These are phyloP conservation scores for Hibiscus trionum DNA, from an alignment of 345 rosid genomes.

Conservation along the genomic window DNA sequence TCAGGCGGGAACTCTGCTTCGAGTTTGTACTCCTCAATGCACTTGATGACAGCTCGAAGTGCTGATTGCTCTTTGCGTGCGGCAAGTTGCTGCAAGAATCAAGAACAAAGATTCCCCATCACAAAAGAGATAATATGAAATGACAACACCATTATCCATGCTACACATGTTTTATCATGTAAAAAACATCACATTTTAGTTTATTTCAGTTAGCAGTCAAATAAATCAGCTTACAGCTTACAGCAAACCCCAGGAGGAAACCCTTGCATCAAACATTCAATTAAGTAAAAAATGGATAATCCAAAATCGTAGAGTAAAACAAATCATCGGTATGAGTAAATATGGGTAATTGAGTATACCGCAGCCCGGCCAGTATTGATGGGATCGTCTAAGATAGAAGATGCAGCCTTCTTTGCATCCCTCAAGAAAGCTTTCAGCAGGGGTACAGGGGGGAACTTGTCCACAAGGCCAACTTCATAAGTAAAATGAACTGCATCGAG, in stretches of 20 bases:
- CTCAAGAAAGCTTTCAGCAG: slow-evolving; percentile 75
- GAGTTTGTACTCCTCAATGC: slow-evolving; percentile 97
- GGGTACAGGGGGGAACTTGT: slow-evolving; percentile 83
- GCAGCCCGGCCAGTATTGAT: slow-evolving; percentile 76
- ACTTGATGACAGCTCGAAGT: slow-evolving; percentile 74
- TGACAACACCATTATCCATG: not conserved
- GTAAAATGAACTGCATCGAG: slow-evolving; percentile 98
- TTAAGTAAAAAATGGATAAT: slow-evolving; percentile 4
- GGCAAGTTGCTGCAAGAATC: slow-evolving; percentile 55
- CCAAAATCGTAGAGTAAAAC: not conserved
- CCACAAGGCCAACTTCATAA: slow-evolving; percentile 84
- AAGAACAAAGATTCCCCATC: not conserved
- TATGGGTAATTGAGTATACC: slow-evolving; percentile 34
- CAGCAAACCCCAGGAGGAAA: slow-evolving; percentile 5
- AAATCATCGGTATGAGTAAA: not conserved
- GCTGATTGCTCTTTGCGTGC: slow-evolving; percentile 95
- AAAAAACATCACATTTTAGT: not conserved
- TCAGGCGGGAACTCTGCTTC: slow-evolving; percentile 77
- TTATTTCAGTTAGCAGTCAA: not conserved
- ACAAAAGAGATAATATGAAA: not conserved
- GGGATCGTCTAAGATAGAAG: slow-evolving; percentile 75
- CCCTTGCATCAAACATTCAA: slow-evolving; percentile 2
- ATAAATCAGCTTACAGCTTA: not conserved
- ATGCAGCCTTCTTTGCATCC: slow-evolving; percentile 87
- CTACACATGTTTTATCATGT: not conserved